Evolutionary conservation across 2,329 filamentous ascomycete species (phyloP), one percentile per base, ranked within the genome.

Genomic region (Endocalyx cinctus): DNA sequence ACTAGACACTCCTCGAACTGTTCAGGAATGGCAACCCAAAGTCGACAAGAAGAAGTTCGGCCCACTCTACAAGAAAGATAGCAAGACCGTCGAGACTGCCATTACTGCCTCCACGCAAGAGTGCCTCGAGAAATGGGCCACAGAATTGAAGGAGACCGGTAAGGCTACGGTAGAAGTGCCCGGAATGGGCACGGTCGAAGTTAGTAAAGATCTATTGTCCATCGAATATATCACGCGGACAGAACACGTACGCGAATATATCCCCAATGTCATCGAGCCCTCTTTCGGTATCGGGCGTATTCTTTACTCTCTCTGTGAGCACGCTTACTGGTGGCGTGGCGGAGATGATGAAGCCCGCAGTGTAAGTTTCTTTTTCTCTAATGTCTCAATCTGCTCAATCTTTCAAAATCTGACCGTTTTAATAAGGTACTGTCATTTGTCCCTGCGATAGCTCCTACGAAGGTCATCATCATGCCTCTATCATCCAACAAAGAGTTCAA

Each of bases 261-360:
- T 84, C 1, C 90, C 90, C 39, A 96, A 96, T 57, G 88, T 94
- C 29, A 94, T 97, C 50, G 92, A 98, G 68, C 92, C 90, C 2
- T 97, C 90, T 1, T 98, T 97, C 53, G 90, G 90, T 70, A 94
- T 97, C 54, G 92, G 90, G 39, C 80, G 90, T 51, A 96, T 97
- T 43, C 70, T 97, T 38, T 97, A 95, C 70, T 82, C 84, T 40
- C 69, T 98, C 52, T 84, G 94, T 57, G 92, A 98, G 69, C 92
- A 98, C 66, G 81, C 77, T 59, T 98, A 89, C 76, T 98, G 92
- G 90, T 87, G 82, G 34, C 84, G 92, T 39, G 76, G 79, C 32
- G 82, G 80, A 46, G 81, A 77, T 43, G 85, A 90, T 47, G 88
- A 92, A 60, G 82, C 87, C 34, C 85, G 89, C 58, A 84, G 84